Evolutionary conservation across 2,329 filamentous ascomycete species (phyloP).

Genomic region (Ceratocystis cubensis): DNA sequence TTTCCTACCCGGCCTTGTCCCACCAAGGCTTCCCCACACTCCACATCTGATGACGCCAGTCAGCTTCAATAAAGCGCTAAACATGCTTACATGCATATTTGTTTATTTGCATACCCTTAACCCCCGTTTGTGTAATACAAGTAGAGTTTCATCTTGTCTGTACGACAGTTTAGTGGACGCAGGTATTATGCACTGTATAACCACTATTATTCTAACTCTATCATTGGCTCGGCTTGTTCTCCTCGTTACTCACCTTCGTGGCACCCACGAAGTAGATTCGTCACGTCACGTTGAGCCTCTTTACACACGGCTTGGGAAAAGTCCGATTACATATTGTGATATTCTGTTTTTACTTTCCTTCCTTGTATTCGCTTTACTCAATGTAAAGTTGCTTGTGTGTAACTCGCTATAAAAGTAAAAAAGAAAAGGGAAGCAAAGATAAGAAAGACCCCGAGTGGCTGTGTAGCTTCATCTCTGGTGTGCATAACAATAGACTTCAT

Average conservation of each 20-base stretch:
- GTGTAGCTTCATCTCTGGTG: not conserved
- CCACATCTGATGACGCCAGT: not conserved
- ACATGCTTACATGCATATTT: too few species aligned
- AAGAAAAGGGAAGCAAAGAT: slow-evolving; percentile 1
- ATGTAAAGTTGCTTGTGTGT: not conserved
- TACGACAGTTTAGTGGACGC: not conserved
- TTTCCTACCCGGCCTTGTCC: not conserved
- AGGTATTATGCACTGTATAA: not conserved
- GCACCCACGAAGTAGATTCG: not conserved
- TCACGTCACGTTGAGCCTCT: not conserved
- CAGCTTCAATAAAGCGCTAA: not conserved
- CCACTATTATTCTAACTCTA: not conserved
- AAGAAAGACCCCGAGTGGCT: not conserved
- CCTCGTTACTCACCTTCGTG: not conserved
- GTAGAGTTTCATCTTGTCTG: not conserved
- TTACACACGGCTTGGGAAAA: not conserved
- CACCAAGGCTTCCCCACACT: slow-evolving; percentile 2
- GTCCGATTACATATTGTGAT: not conserved
- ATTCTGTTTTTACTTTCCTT: not conserved
- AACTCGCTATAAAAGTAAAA: not conserved
- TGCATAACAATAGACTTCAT: not conserved
- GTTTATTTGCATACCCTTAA: not conserved
- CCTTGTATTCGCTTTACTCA: not conserved
- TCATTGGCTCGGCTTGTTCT: not conserved
- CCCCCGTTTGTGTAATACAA: not conserved